Evolutionary conservation across 2,329 filamentous ascomycete genomes (phyloP), one percentile per base, ranked within the genome.

Genomic region (Verticillium longisporum): DNA sequence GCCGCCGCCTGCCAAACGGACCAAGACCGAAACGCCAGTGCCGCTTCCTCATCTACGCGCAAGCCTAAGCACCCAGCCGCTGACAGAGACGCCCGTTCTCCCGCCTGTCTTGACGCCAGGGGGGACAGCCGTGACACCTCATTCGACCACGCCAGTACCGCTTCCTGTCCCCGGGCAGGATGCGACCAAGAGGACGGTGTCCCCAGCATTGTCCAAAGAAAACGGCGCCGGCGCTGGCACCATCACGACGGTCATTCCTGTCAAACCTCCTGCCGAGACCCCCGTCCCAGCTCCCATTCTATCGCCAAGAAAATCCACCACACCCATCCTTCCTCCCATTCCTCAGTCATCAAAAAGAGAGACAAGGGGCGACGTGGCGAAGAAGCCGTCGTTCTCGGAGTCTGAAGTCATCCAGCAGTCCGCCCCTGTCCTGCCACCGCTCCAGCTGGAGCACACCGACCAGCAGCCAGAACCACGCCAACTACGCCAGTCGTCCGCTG

Each of bases 21-120:
- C 74, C 64, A 85, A 85, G 70, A 84, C 79, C 26, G 83, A 85
- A 69, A 85, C 83, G 14, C 83, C 83, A 11, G 76, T 85, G 34
- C 82, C 80, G 57, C 78, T 78, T 53, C 77, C 77, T 14, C 72
- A 75, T 32, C 75, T 76, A 66, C 72, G 64, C 66, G 67, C 68
- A 68, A 73, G 70, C 61, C 59, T 67, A 36, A 41, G 36, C 21
- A 58, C 62, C 2, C 64, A 68, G 34, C 56, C 60, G 7, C 37
- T 61, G 26, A 45, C 61, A 3, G 62, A 64, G 36, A 65, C 66
- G 41, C 61, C 65, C 11, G 61, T 64, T 50, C 57, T 58, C 36
- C 62, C 66, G 21, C 72, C 74, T 11, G 73, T 77, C 41, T 69
- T 76, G 56, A 69, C 73, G 21, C 68, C 73, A 31, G 65, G 62